Percentiles rank a stretch among this genome's conserved stretches.
phyloP scores from a whole-genome alignment of 345 rosid genomes.

The Psidium guajava region DNA sequence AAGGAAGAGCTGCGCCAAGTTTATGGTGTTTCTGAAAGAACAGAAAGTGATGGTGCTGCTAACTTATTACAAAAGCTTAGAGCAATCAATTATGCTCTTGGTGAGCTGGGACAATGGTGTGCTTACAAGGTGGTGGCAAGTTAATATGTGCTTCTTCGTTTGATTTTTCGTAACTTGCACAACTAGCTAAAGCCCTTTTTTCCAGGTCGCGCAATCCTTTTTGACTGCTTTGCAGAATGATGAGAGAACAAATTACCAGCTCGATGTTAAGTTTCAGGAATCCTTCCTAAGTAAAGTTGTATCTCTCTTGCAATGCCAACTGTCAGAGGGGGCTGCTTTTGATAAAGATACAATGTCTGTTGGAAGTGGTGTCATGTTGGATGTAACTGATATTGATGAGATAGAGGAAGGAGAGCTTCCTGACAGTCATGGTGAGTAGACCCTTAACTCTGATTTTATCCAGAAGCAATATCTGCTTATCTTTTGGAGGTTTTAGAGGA shows the following conservation, averaged over 20 bases:
- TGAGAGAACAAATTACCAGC: slow-evolving; percentile 86
- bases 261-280: slow-evolving; percentile 93
- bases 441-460: neutral
- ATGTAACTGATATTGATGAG: slow-evolving; percentile 37
- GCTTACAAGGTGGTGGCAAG: slow-evolving; percentile 72
- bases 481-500: neutral
- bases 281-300: slow-evolving; percentile 74
- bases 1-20: slow-evolving; percentile 92
- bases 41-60: slow-evolving; percentile 98
- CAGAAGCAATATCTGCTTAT: neutral
- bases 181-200: neutral
- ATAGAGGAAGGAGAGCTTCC: slow-evolving; percentile 99
- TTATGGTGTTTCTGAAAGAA: slow-evolving; percentile 95
- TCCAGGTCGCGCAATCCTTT: slow-evolving; percentile 89
- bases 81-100: slow-evolving; percentile 86
- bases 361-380: slow-evolving; percentile 21
- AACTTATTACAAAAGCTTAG: slow-evolving; percentile 89
- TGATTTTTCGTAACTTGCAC: neutral
- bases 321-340: slow-evolving; percentile 80
- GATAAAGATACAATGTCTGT: slow-evolving; percentile 36
- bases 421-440: slow-evolving; percentile 63
- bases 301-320: slow-evolving; percentile 69
- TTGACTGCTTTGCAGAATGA: slow-evolving; percentile 86
- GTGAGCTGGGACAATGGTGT: slow-evolving; percentile 99
- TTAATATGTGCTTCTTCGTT: neutral